Conservation (phyloP, 2,329 filamentous ascomycete genomes). For the Xylariaceae sp. region DNA sequence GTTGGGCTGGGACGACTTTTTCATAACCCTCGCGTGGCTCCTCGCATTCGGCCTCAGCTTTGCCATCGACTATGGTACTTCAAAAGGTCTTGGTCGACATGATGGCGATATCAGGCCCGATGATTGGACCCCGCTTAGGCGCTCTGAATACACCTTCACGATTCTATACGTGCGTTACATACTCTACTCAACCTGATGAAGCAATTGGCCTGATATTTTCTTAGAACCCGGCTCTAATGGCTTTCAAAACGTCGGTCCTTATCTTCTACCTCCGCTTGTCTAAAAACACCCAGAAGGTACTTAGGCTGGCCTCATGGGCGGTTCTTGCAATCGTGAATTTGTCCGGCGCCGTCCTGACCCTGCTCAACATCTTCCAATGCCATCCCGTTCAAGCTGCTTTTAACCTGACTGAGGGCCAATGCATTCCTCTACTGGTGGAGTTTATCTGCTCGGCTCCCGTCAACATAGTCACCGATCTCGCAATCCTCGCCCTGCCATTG, state of each 20-base stretch:
- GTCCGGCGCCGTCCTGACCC: constrained; percentile 72
- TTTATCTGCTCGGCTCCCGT: constrained; percentile 76
- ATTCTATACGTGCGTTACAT: constrained; percentile 52
- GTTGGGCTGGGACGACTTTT: constrained; percentile 72
- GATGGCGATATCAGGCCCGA: constrained; percentile 53
- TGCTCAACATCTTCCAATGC: constrained; percentile 87
- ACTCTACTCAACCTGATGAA: neutral
- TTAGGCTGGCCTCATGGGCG: constrained; percentile 76
- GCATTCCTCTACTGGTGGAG: constrained; percentile 57
- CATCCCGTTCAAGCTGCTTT: constrained; percentile 69
- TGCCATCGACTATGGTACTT: constrained; percentile 60
- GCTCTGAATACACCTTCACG: constrained; percentile 60
- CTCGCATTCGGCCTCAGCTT: constrained; percentile 65
- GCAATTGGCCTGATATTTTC: constrained; percentile 17
- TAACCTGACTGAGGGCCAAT: constrained; percentile 39
- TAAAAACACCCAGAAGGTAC: constrained; percentile 68
- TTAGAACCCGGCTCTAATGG: constrained; percentile 84
- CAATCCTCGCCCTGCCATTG: constrained; percentile 81
- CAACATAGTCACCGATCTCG: constrained; percentile 87
- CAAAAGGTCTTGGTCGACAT: constrained; percentile 63
- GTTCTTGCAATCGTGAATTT: constrained; percentile 74
- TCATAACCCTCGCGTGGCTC: constrained; percentile 75
- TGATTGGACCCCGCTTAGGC: constrained; percentile 51
- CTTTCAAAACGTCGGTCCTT: constrained; percentile 87
- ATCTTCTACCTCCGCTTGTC: constrained; percentile 85